Percentiles rank a stretch among this genome's conserved stretches.
Evolutionary conservation across 805 yeast genomes (phyloP).

Genomic region (Scheffersomyces stipitis): DNA sequence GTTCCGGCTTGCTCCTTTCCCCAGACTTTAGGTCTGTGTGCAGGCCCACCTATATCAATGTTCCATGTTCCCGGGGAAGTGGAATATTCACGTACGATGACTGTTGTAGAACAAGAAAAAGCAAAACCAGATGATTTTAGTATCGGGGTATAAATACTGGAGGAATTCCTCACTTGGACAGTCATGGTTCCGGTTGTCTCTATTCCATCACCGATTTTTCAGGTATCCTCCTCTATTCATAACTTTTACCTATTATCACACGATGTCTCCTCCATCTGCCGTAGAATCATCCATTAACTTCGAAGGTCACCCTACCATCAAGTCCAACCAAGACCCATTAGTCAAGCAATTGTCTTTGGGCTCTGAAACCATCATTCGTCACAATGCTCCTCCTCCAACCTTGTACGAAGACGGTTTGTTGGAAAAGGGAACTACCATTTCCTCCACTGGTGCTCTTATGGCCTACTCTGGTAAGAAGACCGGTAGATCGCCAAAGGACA

Average conservation of each 20-base stretch:
- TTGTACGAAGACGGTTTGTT: conserved; percentile 91
- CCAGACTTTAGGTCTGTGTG: conserved; percentile 15
- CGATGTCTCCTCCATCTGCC: conserved; percentile 47
- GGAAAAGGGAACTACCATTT: conserved; percentile 88
- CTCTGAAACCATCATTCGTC: conserved; percentile 68
- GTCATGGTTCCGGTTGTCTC: too few relatives aligned
- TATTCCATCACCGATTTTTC: too few relatives aligned
- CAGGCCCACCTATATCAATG: not conserved
- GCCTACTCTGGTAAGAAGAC: conserved; percentile 96
- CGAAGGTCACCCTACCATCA: conserved; percentile 39
- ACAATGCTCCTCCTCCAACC: conserved; percentile 91
- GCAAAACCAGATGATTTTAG: too few relatives aligned
- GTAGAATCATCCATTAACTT: conserved; percentile 45
- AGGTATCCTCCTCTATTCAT: too few relatives aligned
- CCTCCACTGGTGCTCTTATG: conserved; percentile 90
- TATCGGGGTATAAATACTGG: conserved; percentile 9
- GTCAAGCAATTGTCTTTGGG: conserved; percentile 47
- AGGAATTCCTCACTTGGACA: conserved; percentile 7
- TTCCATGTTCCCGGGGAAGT: conserved; percentile 9
- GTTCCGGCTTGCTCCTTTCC: conserved; percentile 20
- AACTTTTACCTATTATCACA: too few relatives aligned
- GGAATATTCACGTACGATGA: not conserved
- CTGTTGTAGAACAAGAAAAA: too few relatives aligned
- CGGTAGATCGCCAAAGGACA: conserved; percentile 98
- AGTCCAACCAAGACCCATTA: conserved; percentile 40